Conservation (phyloP, 106 monocot species). For the Acorus calamus region DNA sequence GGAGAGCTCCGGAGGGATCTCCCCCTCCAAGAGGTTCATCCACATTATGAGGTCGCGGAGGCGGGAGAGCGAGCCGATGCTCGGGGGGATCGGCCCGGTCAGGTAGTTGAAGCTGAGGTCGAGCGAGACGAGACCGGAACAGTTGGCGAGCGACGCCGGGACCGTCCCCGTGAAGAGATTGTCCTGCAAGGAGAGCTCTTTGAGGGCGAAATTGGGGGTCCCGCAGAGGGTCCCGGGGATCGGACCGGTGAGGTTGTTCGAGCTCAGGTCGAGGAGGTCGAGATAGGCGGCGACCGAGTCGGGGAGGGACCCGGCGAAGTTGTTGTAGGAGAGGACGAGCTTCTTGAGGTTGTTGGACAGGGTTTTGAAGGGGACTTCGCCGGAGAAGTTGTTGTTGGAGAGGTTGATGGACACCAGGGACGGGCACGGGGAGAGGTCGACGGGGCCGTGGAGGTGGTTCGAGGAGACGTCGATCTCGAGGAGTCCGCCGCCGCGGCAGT, state of each 20-base stretch:
- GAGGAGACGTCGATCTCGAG: conserved; percentile 65
- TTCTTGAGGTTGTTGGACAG: conserved; percentile 19
- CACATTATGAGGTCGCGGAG: conserved; percentile 74
- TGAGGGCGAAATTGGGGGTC: conserved; percentile 8
- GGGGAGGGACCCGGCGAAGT: conserved; percentile 29
- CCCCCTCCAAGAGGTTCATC: conserved; percentile 69
- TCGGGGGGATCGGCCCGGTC: conserved; percentile 43
- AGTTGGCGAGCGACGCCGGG: conserved; percentile 44
- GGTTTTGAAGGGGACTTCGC: conserved; percentile 30
- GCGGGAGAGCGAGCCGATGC: conserved; percentile 26
- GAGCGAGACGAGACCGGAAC: conserved; percentile 45
- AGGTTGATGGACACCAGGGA: conserved; percentile 33
- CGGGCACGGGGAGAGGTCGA: conserved; percentile 29
- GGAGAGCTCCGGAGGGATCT: conserved; percentile 50
- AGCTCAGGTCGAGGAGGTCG: conserved; percentile 58
- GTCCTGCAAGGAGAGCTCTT: conserved; percentile 68
- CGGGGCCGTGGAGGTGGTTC: conserved; percentile 11
- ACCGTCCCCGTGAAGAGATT: conserved; percentile 48
- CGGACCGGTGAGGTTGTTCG: conserved; percentile 41
- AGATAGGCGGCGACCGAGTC: conserved; percentile 29
- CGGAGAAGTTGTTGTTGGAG: conserved; percentile 61
- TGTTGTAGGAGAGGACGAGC: conserved; percentile 33
- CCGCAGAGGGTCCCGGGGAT: conserved; percentile 40
- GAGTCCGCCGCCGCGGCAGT: conserved; percentile 5
- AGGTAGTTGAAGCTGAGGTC: conserved; percentile 81